These are phyloP conservation scores for Lupinus albus DNA, from an alignment of 306 rosid genomes.

Conservation along the genomic window DNA sequence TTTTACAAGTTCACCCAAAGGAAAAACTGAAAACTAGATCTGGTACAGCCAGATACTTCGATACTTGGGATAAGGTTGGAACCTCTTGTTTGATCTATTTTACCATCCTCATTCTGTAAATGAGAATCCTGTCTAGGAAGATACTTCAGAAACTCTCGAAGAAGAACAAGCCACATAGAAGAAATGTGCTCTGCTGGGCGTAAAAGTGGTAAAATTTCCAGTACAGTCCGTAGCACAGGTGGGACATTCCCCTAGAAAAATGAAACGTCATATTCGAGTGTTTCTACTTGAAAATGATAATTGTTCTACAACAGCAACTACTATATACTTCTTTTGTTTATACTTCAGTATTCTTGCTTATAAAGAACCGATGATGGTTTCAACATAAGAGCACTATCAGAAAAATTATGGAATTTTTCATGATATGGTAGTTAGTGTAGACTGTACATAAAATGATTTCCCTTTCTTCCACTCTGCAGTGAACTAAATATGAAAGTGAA, in stretches of 20 bases:
- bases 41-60: slow-evolving; percentile 35
- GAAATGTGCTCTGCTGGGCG: slow-evolving; percentile 71
- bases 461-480: slow-evolving; percentile 14
- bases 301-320: slow-evolving; percentile 16
- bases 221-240: slow-evolving; percentile 76
- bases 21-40: slow-evolving; percentile 38
- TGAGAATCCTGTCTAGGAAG: slow-evolving; percentile 74
- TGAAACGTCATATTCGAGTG: slow-evolving; percentile 11
- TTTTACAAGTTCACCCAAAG: slow-evolving; percentile 32
- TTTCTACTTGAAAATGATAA: slow-evolving; percentile 27
- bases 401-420: neutral
- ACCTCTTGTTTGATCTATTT: slow-evolving; percentile 57
- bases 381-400: neutral
- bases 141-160: slow-evolving; percentile 74
- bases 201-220: slow-evolving; percentile 80
- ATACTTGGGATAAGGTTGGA: slow-evolving; percentile 56
- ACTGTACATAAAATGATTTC: slow-evolving; percentile 2
- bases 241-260: slow-evolving; percentile 77
- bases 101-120: slow-evolving; percentile 62
- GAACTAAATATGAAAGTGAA: slow-evolving; percentile 31
- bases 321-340: slow-evolving; percentile 22
- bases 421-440: neutral
- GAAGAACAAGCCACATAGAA: slow-evolving; percentile 89
- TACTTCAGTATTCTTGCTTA: slow-evolving; percentile 24
- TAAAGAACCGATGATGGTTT: slow-evolving; percentile 1